A percentile compares a stretch with the other conserved stretches of the same genome.
Conservation (phyloP, 2,329 filamentous ascomycete genomes). For the Neonectria magnoliae region DNA sequence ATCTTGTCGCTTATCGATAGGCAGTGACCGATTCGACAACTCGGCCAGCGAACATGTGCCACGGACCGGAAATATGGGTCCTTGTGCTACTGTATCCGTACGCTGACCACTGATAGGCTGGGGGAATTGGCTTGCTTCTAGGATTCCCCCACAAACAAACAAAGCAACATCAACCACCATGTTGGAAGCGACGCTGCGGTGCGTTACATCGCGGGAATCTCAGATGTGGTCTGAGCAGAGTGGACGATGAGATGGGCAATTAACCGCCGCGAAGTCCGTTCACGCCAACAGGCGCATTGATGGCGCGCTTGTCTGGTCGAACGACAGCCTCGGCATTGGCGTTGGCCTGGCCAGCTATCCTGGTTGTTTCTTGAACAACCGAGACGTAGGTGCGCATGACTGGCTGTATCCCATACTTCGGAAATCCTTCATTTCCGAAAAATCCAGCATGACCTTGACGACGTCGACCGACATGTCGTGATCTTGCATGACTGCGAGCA, state of each 20-base stretch:
- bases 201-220: background rate
- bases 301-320: background rate
- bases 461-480: slow-evolving; percentile 9
- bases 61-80: background rate
- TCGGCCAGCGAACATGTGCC: too few relatives aligned
- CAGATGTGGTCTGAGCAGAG: background rate
- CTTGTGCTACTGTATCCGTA: too few relatives aligned
- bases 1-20: slow-evolving; percentile 42
- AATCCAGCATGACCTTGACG: background rate
- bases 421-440: slow-evolving; percentile 12
- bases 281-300: background rate
- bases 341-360: background rate
- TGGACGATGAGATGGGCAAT: slow-evolving; percentile 1
- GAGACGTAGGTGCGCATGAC: background rate
- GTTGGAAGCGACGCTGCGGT: background rate
- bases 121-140: background rate
- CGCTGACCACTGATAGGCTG: background rate
- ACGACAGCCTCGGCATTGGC: background rate
- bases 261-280: background rate
- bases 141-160: slow-evolving; percentile 14
- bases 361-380: background rate
- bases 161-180: slow-evolving; percentile 12
- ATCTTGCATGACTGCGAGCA: slow-evolving; percentile 1
- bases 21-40: background rate
- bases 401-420: background rate